phyloP scores from a whole-genome alignment of 2,329 filamentous ascomycete genomes.

The Ophiobolus disseminans region DNA sequence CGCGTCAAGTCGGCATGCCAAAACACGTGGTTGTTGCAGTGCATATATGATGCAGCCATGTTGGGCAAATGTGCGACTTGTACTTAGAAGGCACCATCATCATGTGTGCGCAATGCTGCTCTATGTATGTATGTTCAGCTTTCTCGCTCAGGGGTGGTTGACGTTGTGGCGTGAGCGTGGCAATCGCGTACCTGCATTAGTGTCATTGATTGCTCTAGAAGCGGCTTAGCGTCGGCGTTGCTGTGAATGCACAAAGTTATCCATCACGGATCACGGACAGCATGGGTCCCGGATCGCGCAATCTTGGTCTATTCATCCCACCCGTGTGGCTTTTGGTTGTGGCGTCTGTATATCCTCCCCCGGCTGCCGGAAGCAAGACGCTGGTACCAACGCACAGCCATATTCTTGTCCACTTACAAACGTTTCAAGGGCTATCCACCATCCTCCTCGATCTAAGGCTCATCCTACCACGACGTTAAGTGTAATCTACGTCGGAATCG shows the following conservation, averaged over 20 bases:
- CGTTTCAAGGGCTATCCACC: no score
- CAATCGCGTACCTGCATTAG: conserved; percentile 12
- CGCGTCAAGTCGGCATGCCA: conserved; percentile 11
- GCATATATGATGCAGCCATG: conserved; percentile 11
- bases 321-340: no score
- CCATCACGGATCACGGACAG: neutral
- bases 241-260: conserved; percentile 1
- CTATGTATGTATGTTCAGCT: neutral
- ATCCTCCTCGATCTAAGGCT: no score
- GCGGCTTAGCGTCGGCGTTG: conserved; percentile 1
- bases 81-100: no score
- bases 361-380: no score
- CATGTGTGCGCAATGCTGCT: neutral
- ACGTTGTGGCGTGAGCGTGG: conserved; percentile 5
- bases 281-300: neutral
- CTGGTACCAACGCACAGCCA: no score
- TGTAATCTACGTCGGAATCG: neutral
- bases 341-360: no score
- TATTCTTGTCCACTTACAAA: no score
- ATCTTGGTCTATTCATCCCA: no score
- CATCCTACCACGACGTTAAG: neutral
- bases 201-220: neutral
- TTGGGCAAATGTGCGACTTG: no score
- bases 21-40: conserved; percentile 14
- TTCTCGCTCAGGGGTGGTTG: conserved; percentile 12